Evolutionary conservation across 495 filamentous ascomycete genomes (phyloP), one percentile per base, ranked within the genome.

Genomic region (Aspergillus indologenus): DNA sequence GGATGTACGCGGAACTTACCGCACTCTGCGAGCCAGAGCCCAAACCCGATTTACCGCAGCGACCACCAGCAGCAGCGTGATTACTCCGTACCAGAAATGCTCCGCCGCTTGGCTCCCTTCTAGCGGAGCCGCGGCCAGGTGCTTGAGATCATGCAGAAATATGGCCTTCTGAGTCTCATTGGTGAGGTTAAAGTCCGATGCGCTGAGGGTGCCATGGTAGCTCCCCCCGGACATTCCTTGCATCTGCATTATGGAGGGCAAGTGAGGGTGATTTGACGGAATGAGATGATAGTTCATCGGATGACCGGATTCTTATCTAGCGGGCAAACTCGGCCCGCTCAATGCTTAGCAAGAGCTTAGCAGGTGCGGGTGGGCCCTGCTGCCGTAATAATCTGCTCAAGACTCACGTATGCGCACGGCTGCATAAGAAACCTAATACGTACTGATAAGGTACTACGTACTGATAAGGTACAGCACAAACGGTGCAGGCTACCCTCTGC

Each of bases 381-480:
- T 48, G 12, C 24, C 45, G 45, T 48, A 48, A 48, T 48, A 48
- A 48, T 48, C 45, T 48, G 45, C 45, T 48, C 45, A 48, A 19
- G 5, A 22, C 45, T 2, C 42, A 3, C 42, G 2, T 44, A n/a
- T n/a, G n/a, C n/a, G n/a, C n/a, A n/a, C n/a, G n/a, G n/a, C n/a
- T n/a, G n/a, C n/a, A n/a, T n/a, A n/a, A n/a, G n/a, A n/a, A n/a
- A n/a, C n/a, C n/a, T n/a, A n/a, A n/a, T n/a, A n/a, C n/a, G n/a
- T n/a, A n/a, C n/a, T n/a, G n/a, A n/a, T n/a, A n/a, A n/a, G n/a
- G n/a, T n/a, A n/a, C n/a, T n/a, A n/a, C n/a, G n/a, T n/a, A n/a
- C n/a, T n/a, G n/a, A n/a, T n/a, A n/a, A n/a, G n/a, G n/a, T n/a
- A n/a, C n/a, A n/a, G n/a, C n/a, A n/a, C n/a, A n/a, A n/a, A n/a